Conservation (phyloP, 2,329 filamentous ascomycete genomes). For the Talaromyces albobiverticillius region DNA sequence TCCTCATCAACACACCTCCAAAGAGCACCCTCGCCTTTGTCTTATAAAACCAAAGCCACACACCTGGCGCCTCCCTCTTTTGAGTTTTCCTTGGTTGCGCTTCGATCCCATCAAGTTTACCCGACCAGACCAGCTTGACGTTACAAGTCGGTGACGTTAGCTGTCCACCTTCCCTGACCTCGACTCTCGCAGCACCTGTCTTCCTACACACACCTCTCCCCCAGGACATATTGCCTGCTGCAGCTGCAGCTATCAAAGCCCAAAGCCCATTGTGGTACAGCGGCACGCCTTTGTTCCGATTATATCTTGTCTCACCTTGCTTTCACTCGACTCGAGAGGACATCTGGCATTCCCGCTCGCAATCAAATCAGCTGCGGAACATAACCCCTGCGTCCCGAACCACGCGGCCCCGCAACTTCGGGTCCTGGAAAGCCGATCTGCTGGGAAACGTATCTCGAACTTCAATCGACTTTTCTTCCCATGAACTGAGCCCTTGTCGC, state of each 20-base stretch:
- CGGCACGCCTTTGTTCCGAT: background rate
- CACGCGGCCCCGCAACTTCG: conserved; percentile 10
- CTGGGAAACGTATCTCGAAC: background rate
- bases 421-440: conserved; percentile 3
- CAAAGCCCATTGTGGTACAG: background rate
- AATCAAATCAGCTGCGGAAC: conserved; percentile 6
- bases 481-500: conserved; percentile 6
- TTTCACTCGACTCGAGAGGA: conserved; percentile 1
- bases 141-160: no score
- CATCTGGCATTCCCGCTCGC: conserved; percentile 10
- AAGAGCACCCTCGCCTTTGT: no score
- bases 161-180: no score
- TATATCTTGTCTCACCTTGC: background rate
- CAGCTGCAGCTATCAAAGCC: background rate
- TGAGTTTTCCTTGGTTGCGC: no score
- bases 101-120: no score
- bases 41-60: no score
- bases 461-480: background rate
- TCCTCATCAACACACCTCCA: background rate
- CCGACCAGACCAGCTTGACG: no score
- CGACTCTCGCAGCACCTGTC: background rate
- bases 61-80: no score
- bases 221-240: background rate
- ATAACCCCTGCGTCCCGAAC: conserved; percentile 7
- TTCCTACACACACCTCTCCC: background rate